phyloP scores from a whole-genome alignment of 768 basidiomycete species.

The Boletus vinaceobasis region DNA sequence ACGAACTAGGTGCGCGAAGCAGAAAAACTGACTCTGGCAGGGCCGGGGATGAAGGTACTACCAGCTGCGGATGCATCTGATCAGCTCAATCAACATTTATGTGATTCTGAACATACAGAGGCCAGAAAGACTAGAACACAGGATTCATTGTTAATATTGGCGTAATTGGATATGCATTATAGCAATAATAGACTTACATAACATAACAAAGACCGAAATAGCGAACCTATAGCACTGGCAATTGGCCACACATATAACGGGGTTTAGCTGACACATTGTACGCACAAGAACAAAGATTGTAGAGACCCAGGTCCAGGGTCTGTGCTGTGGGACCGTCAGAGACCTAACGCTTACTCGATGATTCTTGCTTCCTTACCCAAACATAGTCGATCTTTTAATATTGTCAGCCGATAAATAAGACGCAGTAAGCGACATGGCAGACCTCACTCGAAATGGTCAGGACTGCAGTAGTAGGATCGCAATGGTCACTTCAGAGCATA shows the following conservation, averaged over 20 bases:
- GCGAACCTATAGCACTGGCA: background rate
- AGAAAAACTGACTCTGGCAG: background rate
- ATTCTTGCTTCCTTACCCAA: conserved; percentile 3
- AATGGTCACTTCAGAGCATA: background rate
- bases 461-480: background rate
- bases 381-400: conserved; percentile 6
- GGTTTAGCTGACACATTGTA: background rate
- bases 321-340: background rate
- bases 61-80: background rate
- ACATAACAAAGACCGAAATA: conserved; percentile 1
- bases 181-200: background rate
- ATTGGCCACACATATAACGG: background rate
- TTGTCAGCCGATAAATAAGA: background rate
- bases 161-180: background rate
- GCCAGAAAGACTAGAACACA: background rate
- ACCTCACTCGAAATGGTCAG: conserved; percentile 3
- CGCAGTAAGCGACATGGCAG: background rate
- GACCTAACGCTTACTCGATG: background rate
- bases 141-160: background rate
- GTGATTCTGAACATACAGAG: background rate
- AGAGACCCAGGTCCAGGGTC: conserved; percentile 7
- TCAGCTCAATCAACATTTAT: background rate
- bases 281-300: conserved; percentile 4
- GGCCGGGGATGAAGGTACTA: background rate
- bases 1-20: background rate